Conservation (phyloP, 805 yeast species). For the Spathaspora boniae region DNA sequence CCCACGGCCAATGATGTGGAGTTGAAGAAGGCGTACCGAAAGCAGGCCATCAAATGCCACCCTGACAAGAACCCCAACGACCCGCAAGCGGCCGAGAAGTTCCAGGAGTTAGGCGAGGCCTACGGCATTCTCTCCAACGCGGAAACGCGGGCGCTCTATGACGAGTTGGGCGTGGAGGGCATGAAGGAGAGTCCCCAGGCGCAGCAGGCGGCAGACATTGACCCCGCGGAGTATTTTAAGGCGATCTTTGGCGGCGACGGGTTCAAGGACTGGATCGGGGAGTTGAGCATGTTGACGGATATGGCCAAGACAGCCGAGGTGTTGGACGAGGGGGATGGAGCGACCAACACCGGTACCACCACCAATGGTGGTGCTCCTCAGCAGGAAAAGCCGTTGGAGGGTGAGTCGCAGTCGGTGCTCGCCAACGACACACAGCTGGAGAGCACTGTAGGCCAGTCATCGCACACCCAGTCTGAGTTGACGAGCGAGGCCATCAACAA, state of each 20-base stretch:
- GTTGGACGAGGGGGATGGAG: conserved; percentile 37
- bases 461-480: conserved; percentile 5
- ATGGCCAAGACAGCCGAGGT: conserved; percentile 61
- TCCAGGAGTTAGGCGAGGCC: conserved; percentile 68
- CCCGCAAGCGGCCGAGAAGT: conserved; percentile 81
- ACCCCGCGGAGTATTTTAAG: conserved; percentile 82
- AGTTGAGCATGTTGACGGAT: conserved; percentile 68
- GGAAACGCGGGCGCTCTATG: conserved; percentile 67
- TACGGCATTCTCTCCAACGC: conserved; percentile 79
- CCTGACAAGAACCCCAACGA: conserved; percentile 98
- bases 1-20: conserved; percentile 73
- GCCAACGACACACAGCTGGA: not conserved
- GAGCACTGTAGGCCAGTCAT: not conserved
- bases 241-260: conserved; percentile 83
- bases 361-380: not conserved
- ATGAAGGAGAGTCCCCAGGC: conserved; percentile 58
- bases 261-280: conserved; percentile 82
- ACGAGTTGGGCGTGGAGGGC: conserved; percentile 65
- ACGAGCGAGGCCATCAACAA: conserved; percentile 22
- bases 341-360: conserved; percentile 7
- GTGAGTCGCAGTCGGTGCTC: not conserved
- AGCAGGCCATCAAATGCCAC: conserved; percentile 83
- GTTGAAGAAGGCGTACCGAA: conserved; percentile 90
- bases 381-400: not conserved
- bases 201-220: conserved; percentile 63